A percentile compares a stretch with the other conserved stretches of the same genome.
phyloP scores from a whole-genome alignment of 108 stramenopile species.

The Fistulifera solaris region DNA sequence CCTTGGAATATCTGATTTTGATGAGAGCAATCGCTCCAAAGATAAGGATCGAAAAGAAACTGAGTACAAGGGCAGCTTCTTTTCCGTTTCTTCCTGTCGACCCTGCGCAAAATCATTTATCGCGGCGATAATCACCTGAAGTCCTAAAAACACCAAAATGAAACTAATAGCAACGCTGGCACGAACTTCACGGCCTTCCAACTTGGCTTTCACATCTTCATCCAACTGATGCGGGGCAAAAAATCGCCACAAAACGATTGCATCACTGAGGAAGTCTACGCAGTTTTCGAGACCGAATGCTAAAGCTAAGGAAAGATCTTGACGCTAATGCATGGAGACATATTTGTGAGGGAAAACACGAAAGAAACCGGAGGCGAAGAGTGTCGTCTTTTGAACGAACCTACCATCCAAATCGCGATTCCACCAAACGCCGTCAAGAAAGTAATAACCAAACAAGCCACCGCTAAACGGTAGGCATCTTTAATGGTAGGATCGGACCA shows the following conservation, averaged over 20 bases:
- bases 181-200: slow-evolving; percentile 52
- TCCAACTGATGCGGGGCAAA: slow-evolving; percentile 39
- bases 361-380: background rate
- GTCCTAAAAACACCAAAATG: slow-evolving; percentile 50
- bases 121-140: slow-evolving; percentile 36
- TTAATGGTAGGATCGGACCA: slow-evolving; percentile 36
- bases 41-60: slow-evolving; percentile 36
- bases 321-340: slow-evolving; percentile 14
- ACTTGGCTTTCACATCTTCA: slow-evolving; percentile 28
- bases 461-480: slow-evolving; percentile 38
- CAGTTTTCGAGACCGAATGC: slow-evolving; percentile 71
- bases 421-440: slow-evolving; percentile 41
- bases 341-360: background rate
- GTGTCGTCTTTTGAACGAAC: slow-evolving; percentile 1
- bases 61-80: slow-evolving; percentile 25
- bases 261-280: slow-evolving; percentile 56
- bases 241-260: slow-evolving; percentile 72
- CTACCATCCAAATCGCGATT: slow-evolving; percentile 30
- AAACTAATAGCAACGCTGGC: slow-evolving; percentile 65
- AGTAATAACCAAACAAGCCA: slow-evolving; percentile 41
- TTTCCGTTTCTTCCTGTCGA: slow-evolving; percentile 14
- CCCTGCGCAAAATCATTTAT: slow-evolving; percentile 35
- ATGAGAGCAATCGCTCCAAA: slow-evolving; percentile 53
- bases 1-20: slow-evolving; percentile 57
- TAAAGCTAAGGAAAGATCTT: slow-evolving; percentile 50